phyloP scores from a whole-genome alignment of 2,329 filamentous ascomycete species.

The Apiospora hydei region DNA sequence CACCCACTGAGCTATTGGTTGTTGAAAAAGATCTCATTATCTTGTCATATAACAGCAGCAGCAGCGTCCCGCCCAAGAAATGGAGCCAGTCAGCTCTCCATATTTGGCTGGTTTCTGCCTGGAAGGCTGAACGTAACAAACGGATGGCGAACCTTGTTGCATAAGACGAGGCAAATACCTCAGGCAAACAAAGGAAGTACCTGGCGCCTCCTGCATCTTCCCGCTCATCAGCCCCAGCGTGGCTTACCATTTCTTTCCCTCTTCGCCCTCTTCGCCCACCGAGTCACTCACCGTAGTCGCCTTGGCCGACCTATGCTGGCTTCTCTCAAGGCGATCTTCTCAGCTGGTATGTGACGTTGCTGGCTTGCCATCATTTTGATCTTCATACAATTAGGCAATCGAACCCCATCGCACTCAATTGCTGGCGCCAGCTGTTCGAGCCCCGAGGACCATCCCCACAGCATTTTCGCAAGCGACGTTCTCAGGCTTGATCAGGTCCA shows the following conservation, averaged over 20 bases:
- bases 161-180: neutral
- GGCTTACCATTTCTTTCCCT: neutral
- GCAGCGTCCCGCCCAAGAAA: neutral
- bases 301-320: neutral
- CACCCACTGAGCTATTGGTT: neutral
- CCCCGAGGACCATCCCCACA: neutral
- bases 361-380: neutral
- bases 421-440: conserved; percentile 47
- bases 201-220: neutral
- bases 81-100: neutral
- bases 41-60: neutral
- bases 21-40: neutral
- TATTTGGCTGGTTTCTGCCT: neutral
- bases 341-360: neutral
- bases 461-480: neutral
- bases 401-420: conserved; percentile 51
- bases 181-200: conserved; percentile 6
- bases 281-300: neutral
- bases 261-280: neutral
- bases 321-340: neutral
- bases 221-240: conserved; percentile 18
- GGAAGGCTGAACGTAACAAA: neutral
- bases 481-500: conserved; percentile 30
- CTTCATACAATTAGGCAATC: conserved; percentile 55
- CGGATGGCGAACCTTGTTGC: conserved; percentile 19